Conservation (phyloP, 306 rosid species). For the Lathyrus oleraceus region DNA sequence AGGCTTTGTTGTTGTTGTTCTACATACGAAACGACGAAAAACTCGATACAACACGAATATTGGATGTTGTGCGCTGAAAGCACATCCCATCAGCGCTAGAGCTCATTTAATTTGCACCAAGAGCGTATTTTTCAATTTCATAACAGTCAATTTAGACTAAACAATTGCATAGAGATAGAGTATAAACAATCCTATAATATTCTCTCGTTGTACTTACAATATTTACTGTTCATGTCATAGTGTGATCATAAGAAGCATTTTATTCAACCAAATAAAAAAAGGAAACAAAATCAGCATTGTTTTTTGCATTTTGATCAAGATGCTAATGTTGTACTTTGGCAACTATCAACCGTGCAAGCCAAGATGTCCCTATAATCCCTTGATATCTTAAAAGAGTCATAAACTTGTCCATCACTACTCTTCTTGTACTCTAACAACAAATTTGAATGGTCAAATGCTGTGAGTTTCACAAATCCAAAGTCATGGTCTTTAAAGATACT, state of each 20-base stretch:
- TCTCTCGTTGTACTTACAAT: background rate
- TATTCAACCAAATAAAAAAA: constrained; percentile 21
- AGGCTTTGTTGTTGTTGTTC: too few relatives aligned
- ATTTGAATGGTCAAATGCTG: constrained; percentile 85
- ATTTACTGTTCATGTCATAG: background rate
- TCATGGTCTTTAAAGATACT: constrained; percentile 76
- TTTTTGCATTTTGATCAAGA: constrained; percentile 42
- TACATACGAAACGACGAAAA: too few relatives aligned
- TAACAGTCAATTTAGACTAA: background rate
- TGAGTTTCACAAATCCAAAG: constrained; percentile 83
- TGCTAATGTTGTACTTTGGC: constrained; percentile 66
- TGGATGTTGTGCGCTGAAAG: too few relatives aligned
- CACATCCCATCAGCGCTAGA: too few relatives aligned
- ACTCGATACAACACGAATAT: too few relatives aligned
- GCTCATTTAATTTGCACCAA: too few relatives aligned
- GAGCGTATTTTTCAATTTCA: too few relatives aligned
- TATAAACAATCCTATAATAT: background rate
- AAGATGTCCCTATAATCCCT: constrained; percentile 82
- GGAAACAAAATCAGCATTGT: background rate
- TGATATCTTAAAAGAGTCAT: constrained; percentile 77
- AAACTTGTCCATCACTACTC: constrained; percentile 82
- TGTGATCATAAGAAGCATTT: constrained; percentile 22
- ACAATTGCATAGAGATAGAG: background rate
- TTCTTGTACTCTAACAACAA: constrained; percentile 92
- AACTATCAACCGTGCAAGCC: constrained; percentile 74